phyloP scores from a whole-genome alignment of 352 stramenopile species.

The Pythium rishiriense region DNA sequence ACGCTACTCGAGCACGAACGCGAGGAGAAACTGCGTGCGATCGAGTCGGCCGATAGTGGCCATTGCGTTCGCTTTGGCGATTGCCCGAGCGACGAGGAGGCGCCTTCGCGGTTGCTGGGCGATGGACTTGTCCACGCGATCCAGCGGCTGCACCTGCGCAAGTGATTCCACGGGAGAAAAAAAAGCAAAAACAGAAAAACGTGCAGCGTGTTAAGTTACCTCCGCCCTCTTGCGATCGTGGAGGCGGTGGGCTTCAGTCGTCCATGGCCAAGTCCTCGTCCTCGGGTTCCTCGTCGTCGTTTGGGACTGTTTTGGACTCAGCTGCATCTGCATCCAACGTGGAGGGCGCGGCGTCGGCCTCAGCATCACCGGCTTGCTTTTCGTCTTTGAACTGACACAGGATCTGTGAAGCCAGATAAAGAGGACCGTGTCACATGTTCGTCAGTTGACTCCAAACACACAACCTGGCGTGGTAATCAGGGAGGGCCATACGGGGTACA shows the following conservation, averaged over 20 bases:
- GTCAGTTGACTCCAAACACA: too few species aligned
- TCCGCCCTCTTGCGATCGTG: background rate
- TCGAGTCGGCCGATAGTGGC: background rate
- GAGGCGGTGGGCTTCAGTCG: constrained; percentile 9
- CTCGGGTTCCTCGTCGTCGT: constrained; percentile 20
- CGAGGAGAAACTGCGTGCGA: background rate
- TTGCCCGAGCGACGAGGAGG: background rate
- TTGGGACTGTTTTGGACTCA: background rate
- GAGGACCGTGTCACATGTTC: too few species aligned
- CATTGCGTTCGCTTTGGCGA: background rate
- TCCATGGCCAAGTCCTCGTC: constrained; percentile 19
- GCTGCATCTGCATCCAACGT: background rate
- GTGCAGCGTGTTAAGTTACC: background rate
- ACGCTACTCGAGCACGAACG: constrained; percentile 4
- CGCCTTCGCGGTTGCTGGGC: background rate
- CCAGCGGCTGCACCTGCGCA: constrained; percentile 18
- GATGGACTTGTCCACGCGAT: constrained; percentile 18
- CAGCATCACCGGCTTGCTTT: constrained; percentile 4
- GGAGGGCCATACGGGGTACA: constrained; percentile 57
- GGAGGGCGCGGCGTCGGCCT: background rate
- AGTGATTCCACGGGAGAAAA: background rate
- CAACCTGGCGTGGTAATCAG: too few species aligned
- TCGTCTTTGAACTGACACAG: constrained; percentile 26
- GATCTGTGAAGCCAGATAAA: too few species aligned
- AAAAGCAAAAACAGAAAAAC: background rate